These are phyloP conservation scores for Talaromyces stipitatus DNA, from an alignment of 495 filamentous ascomycete species.

Conservation along the genomic window DNA sequence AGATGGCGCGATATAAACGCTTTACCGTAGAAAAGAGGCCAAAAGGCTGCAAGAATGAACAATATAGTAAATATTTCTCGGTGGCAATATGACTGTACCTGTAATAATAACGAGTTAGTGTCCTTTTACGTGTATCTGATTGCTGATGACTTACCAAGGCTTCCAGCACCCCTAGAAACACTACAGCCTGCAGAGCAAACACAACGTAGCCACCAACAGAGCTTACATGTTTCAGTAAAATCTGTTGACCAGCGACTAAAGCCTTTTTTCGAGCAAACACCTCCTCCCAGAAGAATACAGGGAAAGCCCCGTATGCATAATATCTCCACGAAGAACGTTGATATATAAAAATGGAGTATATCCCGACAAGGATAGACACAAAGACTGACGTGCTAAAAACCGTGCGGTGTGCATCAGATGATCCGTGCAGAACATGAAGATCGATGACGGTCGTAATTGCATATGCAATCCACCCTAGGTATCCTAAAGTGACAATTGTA, in stretches of 20 bases:
- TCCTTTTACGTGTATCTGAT: not conserved
- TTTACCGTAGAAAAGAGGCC: constrained; percentile 69
- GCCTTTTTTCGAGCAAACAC: constrained; percentile 73
- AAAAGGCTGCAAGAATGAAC: constrained; percentile 66
- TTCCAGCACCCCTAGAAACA: constrained; percentile 68
- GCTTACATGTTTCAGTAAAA: constrained; percentile 60
- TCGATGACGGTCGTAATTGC: constrained; percentile 88
- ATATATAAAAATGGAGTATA: constrained; percentile 73
- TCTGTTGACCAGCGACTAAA: constrained; percentile 56
- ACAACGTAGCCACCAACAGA: constrained; percentile 45
- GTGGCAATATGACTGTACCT: constrained; percentile 82
- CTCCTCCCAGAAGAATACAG: constrained; percentile 94
- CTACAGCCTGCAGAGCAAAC: constrained; percentile 49
- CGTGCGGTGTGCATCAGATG: constrained; percentile 57
- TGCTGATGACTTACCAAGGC: constrained; percentile 58
- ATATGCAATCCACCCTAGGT: constrained; percentile 94
- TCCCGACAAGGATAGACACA: constrained; percentile 59
- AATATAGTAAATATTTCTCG: constrained; percentile 80
- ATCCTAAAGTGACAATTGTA: constrained; percentile 86
- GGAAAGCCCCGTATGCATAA: constrained; percentile 89
- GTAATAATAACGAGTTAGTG: constrained; percentile 22
- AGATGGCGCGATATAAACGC: constrained; percentile 61
- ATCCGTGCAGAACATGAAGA: constrained; percentile 75
- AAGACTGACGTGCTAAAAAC: constrained; percentile 56
- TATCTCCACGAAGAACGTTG: constrained; percentile 79